Conservation (phyloP, 228 moss, liverwort and hornwort species). For the Sphagnum fallax region DNA sequence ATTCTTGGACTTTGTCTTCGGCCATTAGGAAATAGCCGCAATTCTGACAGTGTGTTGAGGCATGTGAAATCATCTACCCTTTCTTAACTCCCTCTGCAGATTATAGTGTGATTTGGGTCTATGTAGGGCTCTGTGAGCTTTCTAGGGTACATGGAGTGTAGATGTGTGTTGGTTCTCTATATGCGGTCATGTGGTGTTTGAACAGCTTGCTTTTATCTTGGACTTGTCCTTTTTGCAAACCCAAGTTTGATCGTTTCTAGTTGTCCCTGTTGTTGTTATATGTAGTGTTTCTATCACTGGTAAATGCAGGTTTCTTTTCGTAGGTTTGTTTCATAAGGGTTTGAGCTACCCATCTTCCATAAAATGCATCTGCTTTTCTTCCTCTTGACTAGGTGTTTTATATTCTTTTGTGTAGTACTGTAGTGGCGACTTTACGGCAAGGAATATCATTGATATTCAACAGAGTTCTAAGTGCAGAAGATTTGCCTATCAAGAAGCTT, state of each 20-base stretch:
- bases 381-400: constrained; percentile 8
- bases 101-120: background rate
- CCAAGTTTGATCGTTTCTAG: too few relatives aligned
- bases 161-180: background rate
- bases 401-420: constrained; percentile 42
- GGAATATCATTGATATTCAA: constrained; percentile 95
- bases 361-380: constrained; percentile 19
- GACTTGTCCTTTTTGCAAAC: too few relatives aligned
- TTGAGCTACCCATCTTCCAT: too few relatives aligned
- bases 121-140: too few relatives aligned
- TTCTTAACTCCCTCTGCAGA: constrained; percentile 1
- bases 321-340: too few relatives aligned
- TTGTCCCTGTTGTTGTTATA: too few relatives aligned
- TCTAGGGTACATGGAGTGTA: too few relatives aligned
- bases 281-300: too few relatives aligned
- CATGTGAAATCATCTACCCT: constrained; percentile 19
- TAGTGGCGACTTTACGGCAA: constrained; percentile 85
- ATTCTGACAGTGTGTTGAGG: constrained; percentile 92
- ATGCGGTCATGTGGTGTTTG: too few relatives aligned
- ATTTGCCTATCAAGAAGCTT: constrained; percentile 56
- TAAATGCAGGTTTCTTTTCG: too few relatives aligned
- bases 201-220: too few relatives aligned
- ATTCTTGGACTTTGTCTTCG: constrained; percentile 84
- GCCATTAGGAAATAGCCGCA: constrained; percentile 80
- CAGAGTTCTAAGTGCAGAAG: constrained; percentile 72